Evolutionary conservation across 2,329 filamentous ascomycete genomes (phyloP).

Genomic region (Diaporthe amygdali): DNA sequence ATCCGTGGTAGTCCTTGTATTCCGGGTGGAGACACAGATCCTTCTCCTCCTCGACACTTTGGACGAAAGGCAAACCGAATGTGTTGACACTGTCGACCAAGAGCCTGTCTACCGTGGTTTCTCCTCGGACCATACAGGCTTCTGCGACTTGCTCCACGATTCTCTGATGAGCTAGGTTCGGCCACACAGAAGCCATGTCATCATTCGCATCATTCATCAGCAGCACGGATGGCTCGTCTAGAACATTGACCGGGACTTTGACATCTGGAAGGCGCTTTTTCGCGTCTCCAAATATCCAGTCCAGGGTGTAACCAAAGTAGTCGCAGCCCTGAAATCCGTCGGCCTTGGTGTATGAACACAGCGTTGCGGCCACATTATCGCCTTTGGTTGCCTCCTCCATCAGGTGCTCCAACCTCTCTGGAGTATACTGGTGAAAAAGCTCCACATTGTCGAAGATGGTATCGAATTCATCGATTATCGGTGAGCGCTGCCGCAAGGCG

Average conservation of each 20-base stretch:
- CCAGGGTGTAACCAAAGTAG: conserved; percentile 39
- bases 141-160: conserved; percentile 30
- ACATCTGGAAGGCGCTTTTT: conserved; percentile 40
- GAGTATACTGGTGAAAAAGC: conserved; percentile 47
- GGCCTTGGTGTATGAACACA: conserved; percentile 39
- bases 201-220: conserved; percentile 32
- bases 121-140: not conserved
- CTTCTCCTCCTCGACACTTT: conserved; percentile 31
- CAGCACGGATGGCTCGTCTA: conserved; percentile 53
- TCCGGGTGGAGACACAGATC: conserved; percentile 52
- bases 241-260: conserved; percentile 49
- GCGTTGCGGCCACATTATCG: conserved; percentile 42
- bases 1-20: conserved; percentile 48
- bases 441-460: conserved; percentile 43
- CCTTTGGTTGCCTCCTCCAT: conserved; percentile 34
- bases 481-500: conserved; percentile 43
- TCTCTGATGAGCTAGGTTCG: conserved; percentile 27
- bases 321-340: conserved; percentile 40
- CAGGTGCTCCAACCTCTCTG: conserved; percentile 34
- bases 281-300: conserved; percentile 32
- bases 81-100: conserved; percentile 24
- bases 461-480: conserved; percentile 57
- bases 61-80: conserved; percentile 43
- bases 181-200: not conserved
- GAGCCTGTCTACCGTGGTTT: not conserved